Conservation (phyloP, 2,329 filamentous ascomycete genomes). For the Laburnicola sp. region DNA sequence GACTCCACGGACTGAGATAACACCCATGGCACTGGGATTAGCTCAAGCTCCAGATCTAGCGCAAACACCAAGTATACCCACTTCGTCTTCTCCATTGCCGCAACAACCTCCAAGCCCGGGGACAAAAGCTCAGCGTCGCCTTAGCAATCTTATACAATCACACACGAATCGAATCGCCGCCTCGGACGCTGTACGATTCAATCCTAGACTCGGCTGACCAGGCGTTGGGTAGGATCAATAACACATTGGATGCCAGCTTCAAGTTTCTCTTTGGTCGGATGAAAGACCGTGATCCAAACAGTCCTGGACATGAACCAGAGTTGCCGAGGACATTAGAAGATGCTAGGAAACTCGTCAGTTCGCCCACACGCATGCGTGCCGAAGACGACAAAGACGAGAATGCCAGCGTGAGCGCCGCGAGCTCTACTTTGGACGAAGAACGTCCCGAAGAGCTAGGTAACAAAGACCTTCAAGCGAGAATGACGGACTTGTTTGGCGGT, state of each 20-base stretch:
- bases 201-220: constrained; percentile 84
- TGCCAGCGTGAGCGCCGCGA: constrained; percentile 54
- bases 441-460: constrained; percentile 27
- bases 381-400: constrained; percentile 56
- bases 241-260: constrained; percentile 87
- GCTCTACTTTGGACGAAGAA: constrained; percentile 54
- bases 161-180: constrained; percentile 80
- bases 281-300: constrained; percentile 63
- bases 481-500: constrained; percentile 72
- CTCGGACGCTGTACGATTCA: constrained; percentile 73
- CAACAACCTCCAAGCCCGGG: constrained; percentile 41
- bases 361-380: constrained; percentile 57
- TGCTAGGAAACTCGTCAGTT: constrained; percentile 82
- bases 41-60: constrained; percentile 43
- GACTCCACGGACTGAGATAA: constrained; percentile 47
- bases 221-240: constrained; percentile 87
- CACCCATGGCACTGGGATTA: constrained; percentile 46
- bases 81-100: constrained; percentile 18
- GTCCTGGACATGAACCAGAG: constrained; percentile 45
- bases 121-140: constrained; percentile 67
- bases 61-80: constrained; percentile 44
- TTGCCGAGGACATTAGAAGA: constrained; percentile 92
- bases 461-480: constrained; percentile 57
- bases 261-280: constrained; percentile 89
- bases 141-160: constrained; percentile 85